These are phyloP conservation scores for Lablab purpureus DNA, from an alignment of 306 rosid species.

Conservation along the genomic window DNA sequence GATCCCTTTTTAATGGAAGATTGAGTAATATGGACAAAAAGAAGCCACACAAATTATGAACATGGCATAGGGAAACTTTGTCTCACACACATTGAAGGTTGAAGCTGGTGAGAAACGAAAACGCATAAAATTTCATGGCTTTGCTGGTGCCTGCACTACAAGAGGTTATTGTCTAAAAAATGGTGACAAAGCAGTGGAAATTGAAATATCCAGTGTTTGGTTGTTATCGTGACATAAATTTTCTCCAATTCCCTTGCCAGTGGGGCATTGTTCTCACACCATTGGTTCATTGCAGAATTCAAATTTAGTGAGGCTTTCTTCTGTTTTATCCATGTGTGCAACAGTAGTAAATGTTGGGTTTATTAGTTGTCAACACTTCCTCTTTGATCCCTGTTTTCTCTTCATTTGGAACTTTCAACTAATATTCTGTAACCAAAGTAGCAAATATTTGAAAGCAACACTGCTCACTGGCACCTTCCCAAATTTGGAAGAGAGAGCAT, in stretches of 20 bases:
- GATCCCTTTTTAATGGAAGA: background rate
- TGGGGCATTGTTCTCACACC: background rate
- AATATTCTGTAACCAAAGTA: too few relatives aligned
- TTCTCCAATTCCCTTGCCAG: background rate
- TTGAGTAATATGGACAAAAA: background rate
- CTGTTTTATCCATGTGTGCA: background rate
- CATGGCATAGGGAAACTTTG: background rate
- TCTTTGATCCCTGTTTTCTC: background rate
- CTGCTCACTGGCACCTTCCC: too few relatives aligned
- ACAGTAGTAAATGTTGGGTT: background rate
- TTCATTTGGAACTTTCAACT: background rate
- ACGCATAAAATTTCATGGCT: constrained; percentile 29
- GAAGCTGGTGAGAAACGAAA: constrained; percentile 11
- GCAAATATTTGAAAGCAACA: too few relatives aligned
- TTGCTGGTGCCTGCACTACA: background rate
- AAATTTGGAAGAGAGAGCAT: too few relatives aligned
- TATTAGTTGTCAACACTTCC: background rate
- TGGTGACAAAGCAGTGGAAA: background rate
- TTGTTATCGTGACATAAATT: constrained; percentile 2
- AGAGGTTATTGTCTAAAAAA: background rate
- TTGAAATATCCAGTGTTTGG: background rate
- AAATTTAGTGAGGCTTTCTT: background rate
- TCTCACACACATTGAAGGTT: background rate
- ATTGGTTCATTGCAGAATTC: constrained; percentile 23
- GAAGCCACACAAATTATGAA: background rate